Percentiles rank a stretch among this genome's conserved stretches.
Evolutionary conservation across 306 rosid species (phyloP).

Genomic region (Bauhinia variegata): DNA sequence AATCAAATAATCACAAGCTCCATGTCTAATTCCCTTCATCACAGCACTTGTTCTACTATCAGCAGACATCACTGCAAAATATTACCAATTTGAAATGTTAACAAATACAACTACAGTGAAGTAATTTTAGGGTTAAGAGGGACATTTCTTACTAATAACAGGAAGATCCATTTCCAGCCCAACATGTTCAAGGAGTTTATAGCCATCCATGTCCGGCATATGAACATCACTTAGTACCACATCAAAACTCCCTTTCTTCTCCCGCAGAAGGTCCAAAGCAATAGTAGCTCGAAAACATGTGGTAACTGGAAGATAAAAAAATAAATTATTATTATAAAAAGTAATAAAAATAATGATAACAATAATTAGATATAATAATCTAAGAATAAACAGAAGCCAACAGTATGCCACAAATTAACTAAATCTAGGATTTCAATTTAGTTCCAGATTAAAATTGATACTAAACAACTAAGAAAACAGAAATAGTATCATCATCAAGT

Average conservation of each 20-base stretch:
- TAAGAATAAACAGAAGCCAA: slow-evolving; percentile 19
- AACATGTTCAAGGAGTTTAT: slow-evolving; percentile 50
- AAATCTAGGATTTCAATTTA: slow-evolving; percentile 18
- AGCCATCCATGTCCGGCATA: slow-evolving; percentile 69
- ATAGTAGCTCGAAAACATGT: slow-evolving; percentile 37
- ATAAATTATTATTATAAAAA: too few relatives aligned
- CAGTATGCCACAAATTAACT: slow-evolving; percentile 4
- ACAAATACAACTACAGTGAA: slow-evolving; percentile 6
- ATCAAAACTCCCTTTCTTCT: slow-evolving; percentile 53
- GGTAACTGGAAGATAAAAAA: slow-evolving; percentile 54
- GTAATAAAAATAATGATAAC: too few relatives aligned
- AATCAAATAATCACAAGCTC: slow-evolving; percentile 66
- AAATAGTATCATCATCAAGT: neutral
- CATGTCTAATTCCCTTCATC: slow-evolving; percentile 49
- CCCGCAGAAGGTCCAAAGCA: slow-evolving; percentile 57
- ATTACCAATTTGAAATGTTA: slow-evolving; percentile 33
- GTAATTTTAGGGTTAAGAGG: slow-evolving; percentile 10
- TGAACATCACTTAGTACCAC: slow-evolving; percentile 64
- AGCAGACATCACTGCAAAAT: slow-evolving; percentile 69
- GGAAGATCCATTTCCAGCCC: slow-evolving; percentile 71
- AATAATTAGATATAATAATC: neutral
- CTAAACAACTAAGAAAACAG: neutral
- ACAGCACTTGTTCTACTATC: slow-evolving; percentile 47
- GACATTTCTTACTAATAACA: slow-evolving; percentile 56
- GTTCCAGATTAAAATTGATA: neutral